Evolutionary conservation across 192 early-diverging fungal genomes (phyloP).

Genomic region (Coemansia sp.): DNA sequence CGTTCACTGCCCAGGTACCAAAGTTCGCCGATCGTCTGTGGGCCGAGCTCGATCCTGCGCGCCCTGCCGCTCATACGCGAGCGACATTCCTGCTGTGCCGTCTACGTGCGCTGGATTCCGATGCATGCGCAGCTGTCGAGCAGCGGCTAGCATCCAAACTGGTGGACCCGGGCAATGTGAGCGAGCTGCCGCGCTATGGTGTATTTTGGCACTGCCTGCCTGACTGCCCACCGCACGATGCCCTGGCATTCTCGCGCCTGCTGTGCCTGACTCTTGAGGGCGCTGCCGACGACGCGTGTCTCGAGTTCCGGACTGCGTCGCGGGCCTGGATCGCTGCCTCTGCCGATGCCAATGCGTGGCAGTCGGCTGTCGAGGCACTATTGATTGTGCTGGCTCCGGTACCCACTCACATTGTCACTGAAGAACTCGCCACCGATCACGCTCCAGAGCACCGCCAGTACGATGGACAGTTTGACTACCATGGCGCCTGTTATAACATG

Average conservation of each 20-base stretch:
- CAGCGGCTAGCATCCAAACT: conserved; percentile 22
- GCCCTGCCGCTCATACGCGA: conserved; percentile 53
- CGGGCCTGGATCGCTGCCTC: conserved; percentile 45
- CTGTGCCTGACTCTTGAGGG: conserved; percentile 75
- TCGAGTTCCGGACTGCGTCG: conserved; percentile 10
- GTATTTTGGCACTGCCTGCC: conserved; percentile 38
- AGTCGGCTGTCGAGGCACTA: conserved; percentile 21
- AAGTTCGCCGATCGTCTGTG: conserved; percentile 53
- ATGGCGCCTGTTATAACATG: conserved; percentile 18
- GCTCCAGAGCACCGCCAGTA: conserved; percentile 22
- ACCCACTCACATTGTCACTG: no score
- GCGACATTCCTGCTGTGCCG: conserved; percentile 63
- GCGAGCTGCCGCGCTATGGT: conserved; percentile 21
- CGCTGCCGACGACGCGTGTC: background rate
- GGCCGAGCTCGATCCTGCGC: conserved; percentile 57
- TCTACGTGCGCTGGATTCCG: conserved; percentile 38
- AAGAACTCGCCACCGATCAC: conserved; percentile 9
- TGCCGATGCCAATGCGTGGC: no score
- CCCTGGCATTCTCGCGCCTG: conserved; percentile 60
- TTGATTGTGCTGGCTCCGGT: conserved; percentile 18
- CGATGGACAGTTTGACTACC: conserved; percentile 15
- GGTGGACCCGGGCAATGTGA: background rate
- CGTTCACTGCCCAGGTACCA: background rate
- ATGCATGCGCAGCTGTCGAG: conserved; percentile 24
- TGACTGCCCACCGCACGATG: conserved; percentile 22